Base-by-base conservation (phyloP, 1,139 yeast species). In the Zygoascus hellenicus region DNA sequence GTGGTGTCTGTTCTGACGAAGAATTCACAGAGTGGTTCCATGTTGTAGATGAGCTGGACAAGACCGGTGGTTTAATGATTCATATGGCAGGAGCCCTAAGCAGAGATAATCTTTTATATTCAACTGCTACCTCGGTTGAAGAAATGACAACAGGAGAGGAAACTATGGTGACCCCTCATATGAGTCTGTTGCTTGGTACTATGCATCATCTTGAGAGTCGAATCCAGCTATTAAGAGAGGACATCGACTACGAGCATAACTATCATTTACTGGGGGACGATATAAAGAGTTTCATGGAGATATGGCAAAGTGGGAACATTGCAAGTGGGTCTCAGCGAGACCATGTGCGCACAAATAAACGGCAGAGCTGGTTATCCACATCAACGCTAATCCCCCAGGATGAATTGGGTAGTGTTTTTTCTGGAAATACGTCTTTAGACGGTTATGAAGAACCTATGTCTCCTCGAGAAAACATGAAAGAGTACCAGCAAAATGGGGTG, bases 401-500 rank as follows among this genome's bases (percentile, higher is more conserved):
- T 15, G 36, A 40, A 9, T 6, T 3, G 16, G 4, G 7, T 22
- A 19, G 39, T 17, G 7, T 36, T 2, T 9, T 36, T 4, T 36
- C 41, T 37, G 39, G 39, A 10, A 28, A 35, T 16, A 22, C 46
- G 9, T 36, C 46, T 11, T 33, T 37, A 16, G 22, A 29, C 5
- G 46, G 37, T 37, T 40, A 43, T 15, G 37, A 31, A 3, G 46
- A 32, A 19, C 38, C 38, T 38, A 37, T 26, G 48, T 43, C 28
- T 43, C 53, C 5, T 48, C 35, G 36, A 14, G 32, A 17, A 17
- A 41, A 11, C 14, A 30, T 43, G 35, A 65, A 67, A 51, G 58
- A 59, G 47, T 74, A 69, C 54, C 66, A 64, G 34, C 71, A 71
- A 5, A 72, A 79, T 0, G 40, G 42, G 29, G 48, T 59, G 5